These are phyloP conservation scores for Paracamarosporium sp. DNA, from an alignment of 2,329 filamentous ascomycete species.

Conservation along the genomic window DNA sequence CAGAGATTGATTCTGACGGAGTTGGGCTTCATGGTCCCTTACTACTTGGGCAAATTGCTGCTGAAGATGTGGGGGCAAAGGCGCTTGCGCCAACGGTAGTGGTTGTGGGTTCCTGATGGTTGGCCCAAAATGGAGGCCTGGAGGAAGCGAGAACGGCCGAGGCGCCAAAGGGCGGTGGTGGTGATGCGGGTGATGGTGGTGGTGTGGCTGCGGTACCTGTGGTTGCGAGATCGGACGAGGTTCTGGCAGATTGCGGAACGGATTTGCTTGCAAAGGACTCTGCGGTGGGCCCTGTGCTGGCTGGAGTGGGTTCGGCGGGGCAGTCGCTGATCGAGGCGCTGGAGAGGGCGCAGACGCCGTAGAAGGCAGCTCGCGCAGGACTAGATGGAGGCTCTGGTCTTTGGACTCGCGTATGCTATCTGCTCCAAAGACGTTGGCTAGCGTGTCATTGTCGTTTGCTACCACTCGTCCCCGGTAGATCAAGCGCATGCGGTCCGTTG, in stretches of 20 bases:
- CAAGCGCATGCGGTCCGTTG: conserved; percentile 58
- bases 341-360: conserved; percentile 23
- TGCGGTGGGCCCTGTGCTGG: conserved; percentile 21
- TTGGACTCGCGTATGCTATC: conserved; percentile 49
- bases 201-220: conserved; percentile 19
- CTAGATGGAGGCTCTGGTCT: conserved; percentile 47
- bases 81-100: conserved; percentile 10
- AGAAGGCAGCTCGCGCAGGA: conserved; percentile 42
- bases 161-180: conserved; percentile 20
- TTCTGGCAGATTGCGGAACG: conserved; percentile 36
- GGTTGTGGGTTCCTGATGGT: conserved; percentile 10
- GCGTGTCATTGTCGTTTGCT: conserved; percentile 54
- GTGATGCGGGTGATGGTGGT: conserved; percentile 18
- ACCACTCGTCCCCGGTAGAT: conserved; percentile 65
- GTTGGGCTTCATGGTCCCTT: conserved; percentile 14
- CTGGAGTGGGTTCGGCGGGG: conserved; percentile 48
- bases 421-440: conserved; percentile 59
- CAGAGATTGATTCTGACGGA: conserved; percentile 15
- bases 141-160: neutral
- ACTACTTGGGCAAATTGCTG: conserved; percentile 16
- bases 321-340: conserved; percentile 38
- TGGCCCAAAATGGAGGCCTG: neutral
- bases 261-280: conserved; percentile 36
- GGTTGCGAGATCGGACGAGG: conserved; percentile 38
- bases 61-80: neutral